Evolutionary conservation across 345 rosid species (phyloP).

Genomic region (Durio zibethinus): DNA sequence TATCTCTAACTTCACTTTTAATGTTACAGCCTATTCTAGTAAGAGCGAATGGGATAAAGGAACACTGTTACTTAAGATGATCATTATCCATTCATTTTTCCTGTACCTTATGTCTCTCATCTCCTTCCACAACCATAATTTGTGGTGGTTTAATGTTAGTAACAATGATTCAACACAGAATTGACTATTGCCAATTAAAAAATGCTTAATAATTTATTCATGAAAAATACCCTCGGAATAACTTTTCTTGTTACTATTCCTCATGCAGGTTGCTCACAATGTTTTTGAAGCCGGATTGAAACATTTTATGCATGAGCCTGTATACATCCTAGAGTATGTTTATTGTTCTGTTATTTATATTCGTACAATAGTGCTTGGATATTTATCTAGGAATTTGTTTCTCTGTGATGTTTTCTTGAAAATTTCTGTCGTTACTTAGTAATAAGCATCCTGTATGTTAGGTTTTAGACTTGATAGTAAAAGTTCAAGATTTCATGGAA

Average conservation of each 20-base stretch:
- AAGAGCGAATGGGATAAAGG: background rate
- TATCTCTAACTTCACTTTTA: background rate
- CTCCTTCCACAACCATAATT: background rate
- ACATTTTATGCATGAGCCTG: slow-evolving; percentile 89
- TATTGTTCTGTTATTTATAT: slow-evolving; percentile 8
- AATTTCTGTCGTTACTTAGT: background rate
- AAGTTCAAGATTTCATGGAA: background rate
- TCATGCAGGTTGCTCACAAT: slow-evolving; percentile 78
- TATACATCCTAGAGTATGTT: slow-evolving; percentile 85
- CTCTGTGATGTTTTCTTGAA: background rate
- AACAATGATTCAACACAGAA: background rate
- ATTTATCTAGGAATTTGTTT: background rate
- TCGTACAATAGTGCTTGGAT: background rate
- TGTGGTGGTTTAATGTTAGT: background rate
- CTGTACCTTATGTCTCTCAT: background rate
- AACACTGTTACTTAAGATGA: background rate
- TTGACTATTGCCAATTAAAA: background rate
- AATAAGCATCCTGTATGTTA: slow-evolving; percentile 3
- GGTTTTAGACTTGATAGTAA: background rate
- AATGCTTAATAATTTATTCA: background rate
- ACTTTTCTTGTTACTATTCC: slow-evolving; percentile 8
- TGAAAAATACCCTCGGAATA: background rate
- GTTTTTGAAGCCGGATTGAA: slow-evolving; percentile 92
- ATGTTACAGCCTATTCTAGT: background rate
- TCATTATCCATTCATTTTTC: background rate